Evolutionary conservation across 805 yeast genomes (phyloP).

Genomic region (Vanderwaltozyma verrucispora): DNA sequence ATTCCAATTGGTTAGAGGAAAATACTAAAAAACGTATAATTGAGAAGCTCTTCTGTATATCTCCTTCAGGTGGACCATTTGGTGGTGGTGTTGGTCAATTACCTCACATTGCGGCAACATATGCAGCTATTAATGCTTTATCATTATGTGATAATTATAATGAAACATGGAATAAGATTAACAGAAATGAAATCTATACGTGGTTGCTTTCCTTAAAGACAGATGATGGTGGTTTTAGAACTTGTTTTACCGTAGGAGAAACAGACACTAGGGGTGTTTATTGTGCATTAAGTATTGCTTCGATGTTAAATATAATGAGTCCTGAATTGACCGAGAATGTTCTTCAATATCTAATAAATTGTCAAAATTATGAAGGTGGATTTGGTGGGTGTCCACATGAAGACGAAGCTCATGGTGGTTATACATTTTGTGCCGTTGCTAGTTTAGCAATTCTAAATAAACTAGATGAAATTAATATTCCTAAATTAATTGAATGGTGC

Average conservation of each 20-base stretch:
- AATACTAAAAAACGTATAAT: conserved; percentile 24
- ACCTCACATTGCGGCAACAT: conserved; percentile 78
- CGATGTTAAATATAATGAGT: conserved; percentile 52
- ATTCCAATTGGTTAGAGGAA: conserved; percentile 18
- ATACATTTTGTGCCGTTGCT: conserved; percentile 82
- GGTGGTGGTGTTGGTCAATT: conserved; percentile 80
- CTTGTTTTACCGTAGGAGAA: conserved; percentile 49
- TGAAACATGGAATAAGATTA: conserved; percentile 34
- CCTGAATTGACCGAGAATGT: conserved; percentile 46
- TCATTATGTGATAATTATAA: conserved; percentile 39
- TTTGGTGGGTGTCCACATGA: conserved; percentile 68
- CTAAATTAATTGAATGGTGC: conserved; percentile 53
- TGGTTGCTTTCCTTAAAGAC: conserved; percentile 63
- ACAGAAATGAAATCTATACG: conserved; percentile 37
- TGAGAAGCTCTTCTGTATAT: conserved; percentile 23
- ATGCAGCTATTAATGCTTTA: conserved; percentile 62
- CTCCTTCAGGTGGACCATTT: conserved; percentile 48
- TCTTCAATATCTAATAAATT: conserved; percentile 47
- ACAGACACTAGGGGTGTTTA: conserved; percentile 76
- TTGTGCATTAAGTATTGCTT: conserved; percentile 70
- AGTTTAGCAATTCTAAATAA: conserved; percentile 40
- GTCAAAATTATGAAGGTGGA: conserved; percentile 95
- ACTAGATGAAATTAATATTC: conserved; percentile 38
- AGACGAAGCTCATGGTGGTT: conserved; percentile 96
- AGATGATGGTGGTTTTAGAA: conserved; percentile 58